Base-by-base conservation (phyloP, 495 filamentous ascomycete genomes). In the Penicillium lividum region DNA sequence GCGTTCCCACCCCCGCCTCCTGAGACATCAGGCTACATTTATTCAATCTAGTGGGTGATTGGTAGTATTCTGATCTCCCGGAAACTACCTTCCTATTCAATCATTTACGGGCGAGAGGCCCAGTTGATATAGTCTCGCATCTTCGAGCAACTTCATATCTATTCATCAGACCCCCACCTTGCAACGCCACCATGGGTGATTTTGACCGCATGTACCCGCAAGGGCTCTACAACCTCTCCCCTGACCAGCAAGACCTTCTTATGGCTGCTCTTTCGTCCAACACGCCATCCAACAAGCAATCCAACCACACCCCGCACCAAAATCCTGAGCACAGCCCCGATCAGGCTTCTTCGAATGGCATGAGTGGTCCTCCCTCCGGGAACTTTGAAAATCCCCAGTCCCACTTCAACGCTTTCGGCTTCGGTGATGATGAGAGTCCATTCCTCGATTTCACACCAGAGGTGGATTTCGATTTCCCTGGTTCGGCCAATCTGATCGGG, bases 241-340 rank as follows among this genome's bases (percentile, higher is more conserved):
- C 89, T 16, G 86, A 89, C 65, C 91, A 98, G 72, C 91, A 97
- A 75, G 87, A 89, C 67, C 86, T 97, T 40, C 77, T 98, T 43
- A 86, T 92, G 42, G 90, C 91, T 46, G 93, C 94, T 25, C 84
- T 98, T 61, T 87, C 88, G 47, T 95, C 93, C 53, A 93, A 93
- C 72, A 79, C 77, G 25, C 74, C 80, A 56, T 59, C 66, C 54
- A 63, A 68, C 29, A 75, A 73, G 49, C 69, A 68, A 30, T 63
- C 67, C 28, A 53, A 57, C 10, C 71, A 58, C 38, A 68, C 62
- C 25, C 65, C 58, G 51, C 67, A 59, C 43, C 68, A 70, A 27
- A 69, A 71, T 30, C 56, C 63, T 15, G 59, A 63, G 31, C 58
- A 64, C 43, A 74, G 79, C 43, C 79, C 70, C 4, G 75, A 68